Evolutionary conservation across 768 basidiomycete species (phyloP).

Genomic region (Kwoniella sp.): DNA sequence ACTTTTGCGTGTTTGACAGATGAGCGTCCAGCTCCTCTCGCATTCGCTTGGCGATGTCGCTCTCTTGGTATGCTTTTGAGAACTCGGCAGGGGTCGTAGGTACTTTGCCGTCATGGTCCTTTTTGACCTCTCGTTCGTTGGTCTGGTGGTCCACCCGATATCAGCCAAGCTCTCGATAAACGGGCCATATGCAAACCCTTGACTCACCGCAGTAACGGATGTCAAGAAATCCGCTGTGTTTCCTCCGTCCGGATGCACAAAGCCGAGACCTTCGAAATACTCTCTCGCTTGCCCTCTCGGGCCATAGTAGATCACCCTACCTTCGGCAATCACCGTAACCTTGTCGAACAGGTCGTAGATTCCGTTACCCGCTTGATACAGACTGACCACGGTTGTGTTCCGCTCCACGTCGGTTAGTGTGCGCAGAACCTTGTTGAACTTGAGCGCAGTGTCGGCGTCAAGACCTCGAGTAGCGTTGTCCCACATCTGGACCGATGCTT

Average conservation of each 20-base stretch:
- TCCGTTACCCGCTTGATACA: conserved; percentile 49
- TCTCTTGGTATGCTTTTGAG: conserved; percentile 33
- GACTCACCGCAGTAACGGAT: conserved; percentile 36
- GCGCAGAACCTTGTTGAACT: conserved; percentile 42
- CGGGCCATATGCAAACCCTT: too few relatives aligned
- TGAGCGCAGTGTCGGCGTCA: conserved; percentile 48
- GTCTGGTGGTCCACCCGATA: too few relatives aligned
- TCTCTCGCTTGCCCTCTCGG: conserved; percentile 55
- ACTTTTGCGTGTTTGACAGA: conserved; percentile 18
- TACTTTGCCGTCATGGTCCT: conserved; percentile 60
- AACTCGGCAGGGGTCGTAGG: conserved; percentile 47
- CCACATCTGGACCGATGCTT: conserved; percentile 46
- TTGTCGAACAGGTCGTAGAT: conserved; percentile 58
- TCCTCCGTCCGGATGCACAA: conserved; percentile 43
- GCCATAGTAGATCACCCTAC: conserved; percentile 60
- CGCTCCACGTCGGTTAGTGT: conserved; percentile 40
- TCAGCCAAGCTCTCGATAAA: too few relatives aligned
- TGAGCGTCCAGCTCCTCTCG: conserved; percentile 41
- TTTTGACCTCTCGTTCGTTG: conserved; percentile 78
- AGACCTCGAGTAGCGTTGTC: conserved; percentile 52
- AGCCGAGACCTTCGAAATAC: conserved; percentile 55
- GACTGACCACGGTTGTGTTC: conserved; percentile 46
- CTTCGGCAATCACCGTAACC: conserved; percentile 60
- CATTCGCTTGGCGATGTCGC: conserved; percentile 39
- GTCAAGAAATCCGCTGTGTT: conserved; percentile 51